A percentile compares a stretch with the other conserved stretches of the same genome.
Evolutionary conservation across 164 flowering plant genomes (phyloP).

Genomic region (Saururus chinensis): DNA sequence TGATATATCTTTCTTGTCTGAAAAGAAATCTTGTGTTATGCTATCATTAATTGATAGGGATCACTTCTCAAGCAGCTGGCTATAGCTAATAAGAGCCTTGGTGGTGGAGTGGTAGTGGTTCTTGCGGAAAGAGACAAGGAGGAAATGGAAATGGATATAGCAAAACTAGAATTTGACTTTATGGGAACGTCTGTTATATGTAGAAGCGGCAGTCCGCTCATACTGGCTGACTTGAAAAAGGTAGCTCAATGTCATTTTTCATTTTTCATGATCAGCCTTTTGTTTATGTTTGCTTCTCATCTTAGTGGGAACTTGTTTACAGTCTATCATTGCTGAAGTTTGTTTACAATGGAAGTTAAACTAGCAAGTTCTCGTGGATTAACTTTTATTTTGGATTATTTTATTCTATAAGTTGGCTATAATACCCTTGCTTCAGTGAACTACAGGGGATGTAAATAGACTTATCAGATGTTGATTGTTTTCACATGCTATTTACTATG

Average conservation of each 20-base stretch:
- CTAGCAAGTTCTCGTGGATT: too few relatives aligned
- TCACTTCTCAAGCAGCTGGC: slow-evolving; percentile 93
- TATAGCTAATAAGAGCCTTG: slow-evolving; percentile 86
- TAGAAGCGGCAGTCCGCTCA: slow-evolving; percentile 96
- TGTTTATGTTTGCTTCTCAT: background rate
- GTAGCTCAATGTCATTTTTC: slow-evolving; percentile 16
- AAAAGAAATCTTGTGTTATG: slow-evolving; percentile 2
- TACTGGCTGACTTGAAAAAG: slow-evolving; percentile 87
- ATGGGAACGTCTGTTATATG: slow-evolving; percentile 94
- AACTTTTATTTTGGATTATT: too few relatives aligned
- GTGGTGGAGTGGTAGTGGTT: slow-evolving; percentile 89
- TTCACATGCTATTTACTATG: too few relatives aligned
- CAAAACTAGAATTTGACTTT: slow-evolving; percentile 81
- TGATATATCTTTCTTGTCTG: background rate
- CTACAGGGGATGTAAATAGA: too few relatives aligned
- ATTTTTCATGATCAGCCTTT: background rate
- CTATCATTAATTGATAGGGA: slow-evolving; percentile 37
- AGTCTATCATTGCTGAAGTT: background rate
- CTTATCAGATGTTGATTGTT: too few relatives aligned
- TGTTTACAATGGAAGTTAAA: background rate
- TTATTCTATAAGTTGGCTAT: background rate
- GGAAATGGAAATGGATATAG: slow-evolving; percentile 92
- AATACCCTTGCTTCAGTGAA: background rate
- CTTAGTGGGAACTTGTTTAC: background rate
- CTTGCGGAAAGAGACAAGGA: slow-evolving; percentile 97